These are phyloP conservation scores for Heliamphora pulchella DNA, from an alignment of 179 eudicot genomes.

Conservation along the genomic window DNA sequence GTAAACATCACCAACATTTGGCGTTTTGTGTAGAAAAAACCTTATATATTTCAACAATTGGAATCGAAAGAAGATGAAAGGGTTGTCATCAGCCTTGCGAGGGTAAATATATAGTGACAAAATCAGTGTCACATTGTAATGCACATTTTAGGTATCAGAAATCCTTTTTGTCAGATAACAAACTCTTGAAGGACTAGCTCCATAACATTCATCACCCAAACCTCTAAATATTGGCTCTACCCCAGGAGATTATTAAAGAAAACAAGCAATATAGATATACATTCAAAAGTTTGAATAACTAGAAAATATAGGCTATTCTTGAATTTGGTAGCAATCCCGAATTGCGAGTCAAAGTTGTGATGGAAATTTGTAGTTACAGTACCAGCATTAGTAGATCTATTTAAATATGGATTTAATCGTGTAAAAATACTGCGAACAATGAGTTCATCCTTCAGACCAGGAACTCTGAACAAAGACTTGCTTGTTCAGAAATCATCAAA, in stretches of 20 bases:
- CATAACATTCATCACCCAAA: background rate
- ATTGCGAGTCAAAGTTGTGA: background rate
- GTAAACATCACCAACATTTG: background rate
- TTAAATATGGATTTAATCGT: background rate
- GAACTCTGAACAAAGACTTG: background rate
- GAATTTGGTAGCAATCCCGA: slow-evolving; percentile 1
- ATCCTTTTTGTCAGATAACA: background rate
- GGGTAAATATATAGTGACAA: background rate
- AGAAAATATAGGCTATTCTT: background rate
- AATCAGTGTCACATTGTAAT: background rate
- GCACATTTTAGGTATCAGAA: background rate
- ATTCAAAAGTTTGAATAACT: background rate
- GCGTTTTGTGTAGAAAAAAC: background rate
- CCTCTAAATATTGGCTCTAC: background rate
- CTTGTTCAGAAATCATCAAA: background rate
- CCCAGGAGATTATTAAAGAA: background rate
- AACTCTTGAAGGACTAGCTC: background rate
- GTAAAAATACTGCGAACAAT: background rate
- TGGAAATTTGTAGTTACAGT: background rate
- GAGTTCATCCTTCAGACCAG: background rate
- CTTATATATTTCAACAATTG: background rate
- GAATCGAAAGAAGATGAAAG: background rate
- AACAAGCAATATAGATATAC: background rate
- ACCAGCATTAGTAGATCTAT: background rate
- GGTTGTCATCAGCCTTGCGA: background rate